Evolutionary conservation across 768 basidiomycete species (phyloP).

Genomic region (Phaeotremella skinneri): DNA sequence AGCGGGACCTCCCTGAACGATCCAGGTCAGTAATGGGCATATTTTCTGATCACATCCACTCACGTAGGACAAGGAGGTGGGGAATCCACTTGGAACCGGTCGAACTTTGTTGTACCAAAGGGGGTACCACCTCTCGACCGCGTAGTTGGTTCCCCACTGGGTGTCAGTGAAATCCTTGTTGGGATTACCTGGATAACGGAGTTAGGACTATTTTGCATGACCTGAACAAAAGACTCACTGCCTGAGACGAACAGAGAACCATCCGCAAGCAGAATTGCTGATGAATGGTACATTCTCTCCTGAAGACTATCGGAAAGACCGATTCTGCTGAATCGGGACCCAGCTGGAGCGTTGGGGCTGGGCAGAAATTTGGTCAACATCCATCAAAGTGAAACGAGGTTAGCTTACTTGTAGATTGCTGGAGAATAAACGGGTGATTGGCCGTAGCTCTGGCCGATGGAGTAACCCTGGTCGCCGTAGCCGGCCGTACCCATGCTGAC

Average conservation of each 20-base stretch:
- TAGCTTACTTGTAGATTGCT: constrained; percentile 66
- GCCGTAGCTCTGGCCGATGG: constrained; percentile 59
- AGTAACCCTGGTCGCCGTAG: constrained; percentile 64
- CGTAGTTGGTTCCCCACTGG: constrained; percentile 64
- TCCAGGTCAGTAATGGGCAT: constrained; percentile 4
- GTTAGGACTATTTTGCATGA: not conserved
- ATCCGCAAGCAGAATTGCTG: constrained; percentile 80
- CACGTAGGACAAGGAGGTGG: constrained; percentile 66
- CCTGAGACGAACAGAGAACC: constrained; percentile 84
- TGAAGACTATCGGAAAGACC: constrained; percentile 62
- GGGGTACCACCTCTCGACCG: constrained; percentile 90
- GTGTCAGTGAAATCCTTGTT: constrained; percentile 69
- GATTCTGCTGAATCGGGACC: constrained; percentile 67
- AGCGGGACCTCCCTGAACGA: constrained; percentile 61
- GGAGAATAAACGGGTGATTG: constrained; percentile 73
- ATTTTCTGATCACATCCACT: not conserved
- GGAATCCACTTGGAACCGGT: constrained; percentile 64
- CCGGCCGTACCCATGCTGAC: constrained; percentile 84
- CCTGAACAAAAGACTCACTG: constrained; percentile 3
- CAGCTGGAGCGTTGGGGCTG: constrained; percentile 64
- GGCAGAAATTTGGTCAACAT: not conserved
- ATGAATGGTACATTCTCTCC: constrained; percentile 85
- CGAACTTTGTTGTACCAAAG: constrained; percentile 75
- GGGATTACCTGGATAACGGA: constrained; percentile 54
- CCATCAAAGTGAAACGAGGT: not conserved